phyloP scores from a whole-genome alignment of 495 filamentous ascomycete genomes.

The Hypoxylon cercidicola region DNA sequence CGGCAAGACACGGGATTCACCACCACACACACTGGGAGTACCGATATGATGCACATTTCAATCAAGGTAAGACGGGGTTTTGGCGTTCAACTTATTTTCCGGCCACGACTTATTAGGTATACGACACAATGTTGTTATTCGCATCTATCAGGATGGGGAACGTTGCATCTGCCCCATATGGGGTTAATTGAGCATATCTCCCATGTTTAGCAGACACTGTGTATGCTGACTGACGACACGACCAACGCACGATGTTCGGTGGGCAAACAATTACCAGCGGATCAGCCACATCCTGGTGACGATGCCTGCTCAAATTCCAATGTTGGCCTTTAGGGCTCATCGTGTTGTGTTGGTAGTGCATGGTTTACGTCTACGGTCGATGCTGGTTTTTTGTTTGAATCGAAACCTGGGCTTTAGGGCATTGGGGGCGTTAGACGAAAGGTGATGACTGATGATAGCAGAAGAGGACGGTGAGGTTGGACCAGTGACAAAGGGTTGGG shows the following conservation, averaged over 20 bases:
- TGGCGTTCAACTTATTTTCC: constrained; percentile 9
- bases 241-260: constrained; percentile 17
- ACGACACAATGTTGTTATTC: constrained; percentile 7
- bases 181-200: constrained; percentile 26
- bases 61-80: constrained; percentile 25
- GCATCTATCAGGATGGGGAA: constrained; percentile 11
- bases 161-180: constrained; percentile 25
- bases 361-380: constrained; percentile 8
- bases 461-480: constrained; percentile 19
- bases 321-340: constrained; percentile 5
- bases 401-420: constrained; percentile 2
- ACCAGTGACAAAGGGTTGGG: constrained; percentile 23
- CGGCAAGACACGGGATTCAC: constrained; percentile 34
- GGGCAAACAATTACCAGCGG: constrained; percentile 14
- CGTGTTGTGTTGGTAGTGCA: constrained; percentile 15
- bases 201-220: constrained; percentile 4
- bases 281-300: constrained; percentile 4
- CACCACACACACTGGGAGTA: constrained; percentile 16
- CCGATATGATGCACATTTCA: constrained; percentile 31
- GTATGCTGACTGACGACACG: constrained; percentile 20
- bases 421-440: constrained; percentile 17
- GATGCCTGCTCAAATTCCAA: constrained; percentile 12
- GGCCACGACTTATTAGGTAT: constrained; percentile 21
- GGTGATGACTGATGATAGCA: constrained; percentile 12
- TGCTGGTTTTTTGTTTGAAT: constrained; percentile 22